Evolutionary conservation across 2,329 filamentous ascomycete species (phyloP), one percentile per base, ranked within the genome.

Genomic region (Mariannaea elegans): DNA sequence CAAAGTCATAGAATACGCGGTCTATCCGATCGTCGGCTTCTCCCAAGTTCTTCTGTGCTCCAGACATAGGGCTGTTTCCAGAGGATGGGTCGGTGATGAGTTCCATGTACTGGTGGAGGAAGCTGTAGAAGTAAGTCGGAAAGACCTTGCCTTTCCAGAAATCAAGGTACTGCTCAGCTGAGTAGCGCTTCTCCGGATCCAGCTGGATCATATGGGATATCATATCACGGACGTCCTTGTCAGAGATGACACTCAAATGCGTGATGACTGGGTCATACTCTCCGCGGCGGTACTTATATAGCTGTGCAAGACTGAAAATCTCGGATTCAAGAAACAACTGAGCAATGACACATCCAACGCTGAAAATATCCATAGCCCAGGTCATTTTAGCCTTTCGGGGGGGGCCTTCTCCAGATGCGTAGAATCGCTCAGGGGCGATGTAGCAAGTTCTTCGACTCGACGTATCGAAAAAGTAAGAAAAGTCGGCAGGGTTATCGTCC

Each of bases 361-460:
- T 98, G 80, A 99, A 99, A 32, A 99, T 90, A 74, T 99, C 95
- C 96, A 99, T 99, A 34, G 95, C 94, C 94, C 94, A 97, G 4
- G 84, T 88, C 71, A 88, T 78, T 79, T 87, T 81, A 74, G 86
- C 75, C 55, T 81, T 77, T 34, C 83, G 85, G 47, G 89, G 85
- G 7, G 87, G 84, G 18, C 87, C 84, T 65, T 90, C 86, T 19
- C 88, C 89, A 3, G 90, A 83, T 4, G 87, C 87, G 16, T 95
- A 82, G 73, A 99, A 99, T 39, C 95, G 85, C 75, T 99, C 96
- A 1, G 95, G 95, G 0, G 96, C 96, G 24, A 99, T 82, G 71
- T 99, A 98, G 78, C 95, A 99, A 4, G 93, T 97, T 52, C 95
- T 86, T 55, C 94, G 87, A 7, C 93, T 93, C 4, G 94, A 97